These are phyloP conservation scores for Xylaria longipes DNA, from an alignment of 495 filamentous ascomycete species.

Conservation along the genomic window DNA sequence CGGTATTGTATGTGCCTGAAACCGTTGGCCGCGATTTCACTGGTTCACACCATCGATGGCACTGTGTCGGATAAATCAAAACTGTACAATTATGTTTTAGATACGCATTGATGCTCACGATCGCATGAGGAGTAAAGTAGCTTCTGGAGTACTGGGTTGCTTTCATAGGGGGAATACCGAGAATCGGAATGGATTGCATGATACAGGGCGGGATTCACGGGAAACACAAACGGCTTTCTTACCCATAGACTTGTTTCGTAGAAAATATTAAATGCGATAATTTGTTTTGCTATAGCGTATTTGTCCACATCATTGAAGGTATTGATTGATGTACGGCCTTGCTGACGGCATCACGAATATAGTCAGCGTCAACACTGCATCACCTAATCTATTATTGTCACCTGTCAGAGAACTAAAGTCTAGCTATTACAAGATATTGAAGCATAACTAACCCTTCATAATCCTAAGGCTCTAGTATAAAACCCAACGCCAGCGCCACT, in stretches of 20 bases:
- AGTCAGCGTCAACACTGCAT: neutral
- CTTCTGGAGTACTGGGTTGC: slow-evolving; percentile 23
- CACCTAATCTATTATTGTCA: neutral
- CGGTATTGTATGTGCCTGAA: slow-evolving; percentile 17
- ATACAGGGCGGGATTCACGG: slow-evolving; percentile 2
- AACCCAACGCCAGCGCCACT: neutral
- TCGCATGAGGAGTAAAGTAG: slow-evolving; percentile 6
- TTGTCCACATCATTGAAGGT: neutral
- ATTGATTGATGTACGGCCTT: neutral
- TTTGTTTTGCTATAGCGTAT: neutral
- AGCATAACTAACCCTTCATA: neutral
- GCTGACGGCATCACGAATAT: neutral
- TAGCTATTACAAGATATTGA: neutral
- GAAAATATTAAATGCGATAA: neutral
- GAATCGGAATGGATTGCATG: slow-evolving; percentile 16
- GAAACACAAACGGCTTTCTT: neutral
- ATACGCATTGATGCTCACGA: slow-evolving; percentile 24
- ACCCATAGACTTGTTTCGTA: neutral
- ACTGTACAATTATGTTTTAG: slow-evolving; percentile 24
- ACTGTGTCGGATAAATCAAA: neutral
- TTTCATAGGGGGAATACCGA: slow-evolving; percentile 21
- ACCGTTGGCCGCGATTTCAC: neutral
- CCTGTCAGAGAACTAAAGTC: neutral
- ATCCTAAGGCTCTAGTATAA: neutral
- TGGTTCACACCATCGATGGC: neutral